phyloP scores from a whole-genome alignment of 768 basidiomycete genomes.

The Suillus discolor region DNA sequence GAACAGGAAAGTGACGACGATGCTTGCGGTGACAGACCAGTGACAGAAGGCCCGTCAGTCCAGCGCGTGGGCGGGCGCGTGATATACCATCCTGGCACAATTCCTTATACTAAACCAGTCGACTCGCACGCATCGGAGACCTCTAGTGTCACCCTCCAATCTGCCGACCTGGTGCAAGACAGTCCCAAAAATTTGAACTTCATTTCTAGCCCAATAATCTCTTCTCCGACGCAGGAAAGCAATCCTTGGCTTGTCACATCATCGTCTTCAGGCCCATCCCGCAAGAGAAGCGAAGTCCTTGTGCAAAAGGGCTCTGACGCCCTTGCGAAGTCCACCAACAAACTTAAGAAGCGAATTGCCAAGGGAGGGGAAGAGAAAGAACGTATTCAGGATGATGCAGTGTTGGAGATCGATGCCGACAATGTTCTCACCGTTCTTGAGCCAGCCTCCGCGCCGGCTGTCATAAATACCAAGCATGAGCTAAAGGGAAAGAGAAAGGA shows the following conservation, averaged over 20 bases:
- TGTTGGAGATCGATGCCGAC: conserved; percentile 67
- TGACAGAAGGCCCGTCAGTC: conserved; percentile 38
- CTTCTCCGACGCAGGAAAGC: conserved; percentile 18
- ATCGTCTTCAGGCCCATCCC: conserved; percentile 48
- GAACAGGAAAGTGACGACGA: conserved; percentile 34
- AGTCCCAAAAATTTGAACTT: conserved; percentile 15
- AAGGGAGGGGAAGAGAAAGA: conserved; percentile 61
- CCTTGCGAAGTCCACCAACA: conserved; percentile 69
- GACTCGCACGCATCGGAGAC: conserved; percentile 52
- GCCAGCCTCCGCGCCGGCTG: not conserved
- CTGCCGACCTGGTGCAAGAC: conserved; percentile 50
- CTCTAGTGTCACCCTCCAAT: conserved; percentile 70
- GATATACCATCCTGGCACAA: conserved; percentile 56
- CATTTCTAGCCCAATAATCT: conserved; percentile 20
- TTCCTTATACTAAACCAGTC: conserved; percentile 19
- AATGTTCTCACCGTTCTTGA: conserved; percentile 23
- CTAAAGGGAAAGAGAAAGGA: conserved; percentile 23
- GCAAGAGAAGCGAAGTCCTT: conserved; percentile 74
- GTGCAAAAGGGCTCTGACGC: conserved; percentile 68
- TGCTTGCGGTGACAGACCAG: conserved; percentile 30
- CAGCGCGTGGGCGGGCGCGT: conserved; percentile 71
- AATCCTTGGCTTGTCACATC: conserved; percentile 83
- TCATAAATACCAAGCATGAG: conserved; percentile 9
- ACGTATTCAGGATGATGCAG: conserved; percentile 70
- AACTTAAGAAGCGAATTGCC: conserved; percentile 64